A percentile compares a stretch with the other conserved stretches of the same genome.
These are phyloP conservation scores for Yamadazyma diddensiae DNA, from an alignment of 1,139 yeast genomes.

Conservation along the genomic window DNA sequence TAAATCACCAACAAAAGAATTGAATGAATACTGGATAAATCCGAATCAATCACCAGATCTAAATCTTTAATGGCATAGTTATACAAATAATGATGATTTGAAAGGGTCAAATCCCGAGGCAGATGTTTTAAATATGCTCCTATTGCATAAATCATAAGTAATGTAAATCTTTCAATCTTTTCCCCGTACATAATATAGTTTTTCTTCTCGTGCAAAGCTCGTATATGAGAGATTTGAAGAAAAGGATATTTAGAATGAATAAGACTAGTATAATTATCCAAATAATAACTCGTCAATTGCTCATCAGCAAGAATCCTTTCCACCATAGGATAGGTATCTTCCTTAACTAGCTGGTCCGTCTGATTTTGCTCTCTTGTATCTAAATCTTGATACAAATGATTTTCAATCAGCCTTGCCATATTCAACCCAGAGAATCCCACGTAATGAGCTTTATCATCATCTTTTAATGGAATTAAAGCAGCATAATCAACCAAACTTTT, in stretches of 20 bases:
- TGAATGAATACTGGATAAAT: slow-evolving; percentile 6
- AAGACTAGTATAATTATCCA: slow-evolving; percentile 9
- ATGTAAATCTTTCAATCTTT: slow-evolving; percentile 5
- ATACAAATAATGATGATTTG: slow-evolving; percentile 9
- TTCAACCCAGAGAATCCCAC: slow-evolving; percentile 9
- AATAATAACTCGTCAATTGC: slow-evolving; percentile 5
- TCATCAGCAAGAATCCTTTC: slow-evolving; percentile 5
- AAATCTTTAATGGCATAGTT: slow-evolving; percentile 6
- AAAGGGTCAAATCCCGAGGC: neutral
- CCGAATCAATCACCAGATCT: slow-evolving; percentile 1
- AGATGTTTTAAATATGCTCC: slow-evolving; percentile 10
- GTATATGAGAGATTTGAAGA: slow-evolving; percentile 3
- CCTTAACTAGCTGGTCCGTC: neutral
- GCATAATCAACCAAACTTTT: slow-evolving; percentile 9
- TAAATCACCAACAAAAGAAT: slow-evolving; percentile 10
- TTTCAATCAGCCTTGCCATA: slow-evolving; percentile 10
- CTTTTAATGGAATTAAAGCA: slow-evolving; percentile 11
- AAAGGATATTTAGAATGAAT: slow-evolving; percentile 11
- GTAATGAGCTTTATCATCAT: slow-evolving; percentile 9
- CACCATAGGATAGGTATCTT: slow-evolving; percentile 1
- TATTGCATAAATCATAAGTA: slow-evolving; percentile 12
- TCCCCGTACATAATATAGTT: slow-evolving; percentile 1
- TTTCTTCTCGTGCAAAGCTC: slow-evolving; percentile 5
- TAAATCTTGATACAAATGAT: slow-evolving; percentile 6
- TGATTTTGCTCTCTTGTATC: neutral